phyloP scores from a whole-genome alignment of 805 yeast species.

The Wickerhamiella kurtzmanii region DNA sequence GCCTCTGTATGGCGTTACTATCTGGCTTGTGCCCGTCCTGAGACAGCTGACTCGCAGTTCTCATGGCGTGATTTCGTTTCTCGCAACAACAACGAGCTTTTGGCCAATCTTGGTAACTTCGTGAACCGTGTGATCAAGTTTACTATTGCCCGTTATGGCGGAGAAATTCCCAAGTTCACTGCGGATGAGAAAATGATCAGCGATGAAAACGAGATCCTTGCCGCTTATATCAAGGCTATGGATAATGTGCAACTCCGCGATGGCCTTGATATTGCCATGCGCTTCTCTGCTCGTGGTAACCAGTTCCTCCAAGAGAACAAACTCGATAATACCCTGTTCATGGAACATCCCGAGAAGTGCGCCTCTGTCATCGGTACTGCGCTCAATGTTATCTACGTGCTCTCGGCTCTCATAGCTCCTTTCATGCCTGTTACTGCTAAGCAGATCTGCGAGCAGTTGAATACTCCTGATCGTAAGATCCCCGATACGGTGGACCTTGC shows the following conservation, averaged over 20 bases:
- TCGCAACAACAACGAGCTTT: constrained; percentile 81
- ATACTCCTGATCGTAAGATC: constrained; percentile 66
- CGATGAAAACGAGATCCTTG: constrained; percentile 53
- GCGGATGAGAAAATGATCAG: constrained; percentile 24
- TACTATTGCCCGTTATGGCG: constrained; percentile 78
- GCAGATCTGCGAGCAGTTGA: constrained; percentile 63
- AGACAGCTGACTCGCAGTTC: constrained; percentile 88
- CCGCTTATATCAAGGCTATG: constrained; percentile 53
- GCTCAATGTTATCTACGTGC: constrained; percentile 70
- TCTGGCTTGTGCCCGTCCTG: constrained; percentile 85
- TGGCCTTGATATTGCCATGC: constrained; percentile 87
- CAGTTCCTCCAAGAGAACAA: constrained; percentile 91
- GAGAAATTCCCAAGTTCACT: constrained; percentile 65
- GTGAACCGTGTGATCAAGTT: constrained; percentile 89
- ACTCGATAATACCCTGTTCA: constrained; percentile 74
- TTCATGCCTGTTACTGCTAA: constrained; percentile 76
- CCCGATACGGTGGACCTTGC: constrained; percentile 61
- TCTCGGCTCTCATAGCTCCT: constrained; percentile 74
- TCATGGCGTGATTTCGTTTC: constrained; percentile 95
- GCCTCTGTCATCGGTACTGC: constrained; percentile 92
- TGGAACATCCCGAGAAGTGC: constrained; percentile 60
- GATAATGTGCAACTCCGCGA: constrained; percentile 62
- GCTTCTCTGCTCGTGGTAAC: constrained; percentile 84
- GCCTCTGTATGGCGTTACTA: constrained; percentile 98
- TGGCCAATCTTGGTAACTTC: constrained; percentile 93